These are phyloP conservation scores for Sporisorium sorghi DNA, from an alignment of 1,284 basidiomycete species.

Conservation along the genomic window DNA sequence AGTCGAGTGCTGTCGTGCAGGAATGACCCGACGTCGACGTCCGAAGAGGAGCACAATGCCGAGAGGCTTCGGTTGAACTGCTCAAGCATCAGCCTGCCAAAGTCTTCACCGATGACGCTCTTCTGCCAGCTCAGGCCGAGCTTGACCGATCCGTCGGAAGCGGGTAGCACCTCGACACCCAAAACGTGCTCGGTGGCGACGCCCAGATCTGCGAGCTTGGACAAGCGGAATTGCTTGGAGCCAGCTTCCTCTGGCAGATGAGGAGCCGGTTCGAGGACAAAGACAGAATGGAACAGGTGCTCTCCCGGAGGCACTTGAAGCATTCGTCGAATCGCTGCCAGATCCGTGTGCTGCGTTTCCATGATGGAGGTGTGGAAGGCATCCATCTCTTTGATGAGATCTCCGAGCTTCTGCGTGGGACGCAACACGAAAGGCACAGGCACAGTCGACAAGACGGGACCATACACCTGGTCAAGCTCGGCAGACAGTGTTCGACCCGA, in stretches of 20 bases:
- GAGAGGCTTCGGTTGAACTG: slow-evolving; percentile 52
- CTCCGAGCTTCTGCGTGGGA: slow-evolving; percentile 20
- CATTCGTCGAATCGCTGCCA: slow-evolving; percentile 58
- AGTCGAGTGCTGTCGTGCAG: neutral
- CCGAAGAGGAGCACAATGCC: slow-evolving; percentile 27
- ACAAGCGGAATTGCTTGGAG: slow-evolving; percentile 23
- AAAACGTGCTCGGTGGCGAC: slow-evolving; percentile 63
- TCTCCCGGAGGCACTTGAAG: slow-evolving; percentile 55
- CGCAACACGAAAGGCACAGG: slow-evolving; percentile 58
- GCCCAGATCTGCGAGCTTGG: slow-evolving; percentile 48
- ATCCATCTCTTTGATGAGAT: slow-evolving; percentile 45
- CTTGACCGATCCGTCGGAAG: slow-evolving; percentile 34
- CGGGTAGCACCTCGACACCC: slow-evolving; percentile 59
- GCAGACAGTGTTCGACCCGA: slow-evolving; percentile 53
- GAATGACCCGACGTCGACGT: slow-evolving; percentile 14
- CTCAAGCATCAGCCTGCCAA: slow-evolving; percentile 48
- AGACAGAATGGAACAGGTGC: slow-evolving; percentile 65
- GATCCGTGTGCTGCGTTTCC: slow-evolving; percentile 49
- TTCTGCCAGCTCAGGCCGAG: slow-evolving; percentile 54
- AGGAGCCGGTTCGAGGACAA: slow-evolving; percentile 63
- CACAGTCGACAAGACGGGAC: slow-evolving; percentile 64
- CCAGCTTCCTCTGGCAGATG: slow-evolving; percentile 3
- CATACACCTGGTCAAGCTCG: slow-evolving; percentile 52
- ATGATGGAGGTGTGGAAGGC: slow-evolving; percentile 50
- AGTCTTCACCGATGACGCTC: slow-evolving; percentile 33